Evolutionary conservation across 2,329 filamentous ascomycete genomes (phyloP).

Genomic region (Drechslerella coelobrocha): DNA sequence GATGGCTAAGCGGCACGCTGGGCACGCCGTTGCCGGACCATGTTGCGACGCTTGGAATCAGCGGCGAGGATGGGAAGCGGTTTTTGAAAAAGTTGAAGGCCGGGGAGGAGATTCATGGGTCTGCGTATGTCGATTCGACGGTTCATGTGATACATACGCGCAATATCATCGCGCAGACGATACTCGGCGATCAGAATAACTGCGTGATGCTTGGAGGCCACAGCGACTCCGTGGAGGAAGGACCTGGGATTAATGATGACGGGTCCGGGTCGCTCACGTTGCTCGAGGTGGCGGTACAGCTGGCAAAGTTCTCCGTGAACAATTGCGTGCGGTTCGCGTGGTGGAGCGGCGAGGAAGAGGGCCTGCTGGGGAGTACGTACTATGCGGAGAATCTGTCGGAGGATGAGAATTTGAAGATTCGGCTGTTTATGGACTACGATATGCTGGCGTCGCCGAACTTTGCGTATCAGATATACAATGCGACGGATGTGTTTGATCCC

Average conservation of each 20-base stretch:
- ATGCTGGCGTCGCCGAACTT: conserved; percentile 73
- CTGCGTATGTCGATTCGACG: conserved; percentile 68
- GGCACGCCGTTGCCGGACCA: conserved; percentile 62
- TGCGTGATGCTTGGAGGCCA: conserved; percentile 72
- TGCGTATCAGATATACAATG: conserved; percentile 73
- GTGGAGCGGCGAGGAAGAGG: conserved; percentile 73
- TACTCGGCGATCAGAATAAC: conserved; percentile 67
- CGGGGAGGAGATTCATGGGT: conserved; percentile 64
- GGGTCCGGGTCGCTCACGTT: conserved; percentile 63
- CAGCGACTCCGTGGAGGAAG: conserved; percentile 69
- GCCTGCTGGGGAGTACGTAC: conserved; percentile 69
- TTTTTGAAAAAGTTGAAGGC: conserved; percentile 19
- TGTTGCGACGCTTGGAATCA: conserved; percentile 46
- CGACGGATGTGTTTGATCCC: conserved; percentile 74
- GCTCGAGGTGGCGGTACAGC: conserved; percentile 69
- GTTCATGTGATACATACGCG: conserved; percentile 65
- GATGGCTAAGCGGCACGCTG: conserved; percentile 71
- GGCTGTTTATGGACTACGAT: conserved; percentile 74
- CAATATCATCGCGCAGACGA: conserved; percentile 71
- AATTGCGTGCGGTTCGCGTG: conserved; percentile 73
- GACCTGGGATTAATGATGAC: conserved; percentile 65
- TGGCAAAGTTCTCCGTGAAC: conserved; percentile 66
- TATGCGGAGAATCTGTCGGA: conserved; percentile 66
- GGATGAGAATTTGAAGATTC: conserved; percentile 69
- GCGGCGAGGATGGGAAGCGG: conserved; percentile 12